Base-by-base conservation (phyloP, 805 yeast genomes). In the Candida namnaoensis region DNA sequence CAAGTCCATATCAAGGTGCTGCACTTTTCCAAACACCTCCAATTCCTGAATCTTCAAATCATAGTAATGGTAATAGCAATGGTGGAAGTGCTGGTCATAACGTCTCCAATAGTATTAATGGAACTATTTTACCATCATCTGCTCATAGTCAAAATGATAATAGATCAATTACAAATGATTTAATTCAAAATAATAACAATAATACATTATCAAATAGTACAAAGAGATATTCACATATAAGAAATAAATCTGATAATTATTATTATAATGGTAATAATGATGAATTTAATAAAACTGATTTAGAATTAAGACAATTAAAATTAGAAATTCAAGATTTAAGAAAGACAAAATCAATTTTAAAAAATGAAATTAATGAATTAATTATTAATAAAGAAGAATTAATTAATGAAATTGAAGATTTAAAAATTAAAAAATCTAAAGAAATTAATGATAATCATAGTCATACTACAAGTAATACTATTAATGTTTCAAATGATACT, bases 301-400 rank as follows among this genome's bases (percentile, higher is more conserved):
- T 72, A 46, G 52, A 62, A 24, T 47, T 74, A 41, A 62, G 70
- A 40, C 53, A 61, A n/a, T 41, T 74, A 43, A 71, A 66, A 40
- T 49, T 58, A 33, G 72, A 68, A 45, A 49, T 79, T 11, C 54
- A 60, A 13, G 58, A 58, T 35, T 67, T 72, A 45, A 65, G 68
- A 33, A 54, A 66, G 2, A 61, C 66, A 1, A 76, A 72, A 47
- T 66, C 70, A 3, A 57, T 57, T 6, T 48, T 81, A 32, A 43
- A 64, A 19, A 65, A 62, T 36, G 88, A 82, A 34, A 67, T 83
- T 12, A 71, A 67, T 38, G 70, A 63, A 15, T 62, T 88, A 46
- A 68, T 62, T 28, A 45, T 50, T 1, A 71, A 72, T 38, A 80
- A 73, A 58, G 65, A 62, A 32, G 58, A 61, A 14, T 59, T 87